These are phyloP conservation scores for Rhodotorula sphaerocarpa DNA, from an alignment of 768 basidiomycete species.

Conservation along the genomic window DNA sequence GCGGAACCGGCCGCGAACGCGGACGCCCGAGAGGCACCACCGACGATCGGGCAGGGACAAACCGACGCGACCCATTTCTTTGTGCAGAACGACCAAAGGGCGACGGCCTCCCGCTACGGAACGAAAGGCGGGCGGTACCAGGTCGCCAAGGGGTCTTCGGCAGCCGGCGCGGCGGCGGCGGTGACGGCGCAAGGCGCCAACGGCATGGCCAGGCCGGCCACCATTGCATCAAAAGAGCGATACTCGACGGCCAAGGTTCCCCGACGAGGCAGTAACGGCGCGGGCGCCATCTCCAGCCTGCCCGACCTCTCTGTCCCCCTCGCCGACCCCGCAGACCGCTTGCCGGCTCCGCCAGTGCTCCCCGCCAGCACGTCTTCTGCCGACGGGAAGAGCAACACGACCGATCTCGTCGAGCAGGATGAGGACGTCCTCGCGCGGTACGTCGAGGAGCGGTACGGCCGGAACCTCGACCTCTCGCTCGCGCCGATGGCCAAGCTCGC, in stretches of 20 bases:
- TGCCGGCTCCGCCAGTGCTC: not conserved
- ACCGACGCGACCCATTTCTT: not conserved
- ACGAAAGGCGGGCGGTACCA: slow-evolving; percentile 27
- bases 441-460: slow-evolving; percentile 88
- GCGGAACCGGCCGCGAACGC: slow-evolving; percentile 4
- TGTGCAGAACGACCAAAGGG: not conserved
- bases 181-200: slow-evolving; percentile 1
- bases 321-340: slow-evolving; percentile 21
- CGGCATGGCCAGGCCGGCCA: slow-evolving; percentile 21
- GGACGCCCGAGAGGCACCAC: not conserved
- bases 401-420: slow-evolving; percentile 37
- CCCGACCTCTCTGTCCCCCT: slow-evolving; percentile 28
- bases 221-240: slow-evolving; percentile 15
- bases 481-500: slow-evolving; percentile 76
- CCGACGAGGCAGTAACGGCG: slow-evolving; percentile 13
- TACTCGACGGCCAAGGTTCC: slow-evolving; percentile 29
- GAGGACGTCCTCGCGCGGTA: slow-evolving; percentile 57
- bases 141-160: slow-evolving; percentile 15
- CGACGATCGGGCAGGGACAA: not conserved
- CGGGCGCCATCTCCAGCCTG: slow-evolving; percentile 4
- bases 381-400: slow-evolving; percentile 46
- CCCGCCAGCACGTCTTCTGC: too few species aligned
- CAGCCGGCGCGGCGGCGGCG: not conserved
- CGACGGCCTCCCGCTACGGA: slow-evolving; percentile 14
- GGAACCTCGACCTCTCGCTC: slow-evolving; percentile 68